Conservation (phyloP, 148 eudicot genomes). For the Chenopodium quinoa region DNA sequence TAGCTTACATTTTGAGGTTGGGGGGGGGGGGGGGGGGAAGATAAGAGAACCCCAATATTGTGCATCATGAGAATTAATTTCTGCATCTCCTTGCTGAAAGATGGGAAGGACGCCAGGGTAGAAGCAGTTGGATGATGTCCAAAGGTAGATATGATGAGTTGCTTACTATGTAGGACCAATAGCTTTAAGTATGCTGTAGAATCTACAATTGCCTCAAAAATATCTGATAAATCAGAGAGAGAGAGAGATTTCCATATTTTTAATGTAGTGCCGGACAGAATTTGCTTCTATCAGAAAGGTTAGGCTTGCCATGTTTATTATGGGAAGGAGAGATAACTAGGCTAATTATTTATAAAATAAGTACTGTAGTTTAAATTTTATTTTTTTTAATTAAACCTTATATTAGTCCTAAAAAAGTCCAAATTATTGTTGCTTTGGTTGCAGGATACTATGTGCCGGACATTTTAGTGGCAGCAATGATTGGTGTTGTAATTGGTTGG, state of each 20-base stretch:
- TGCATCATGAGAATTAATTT: not conserved
- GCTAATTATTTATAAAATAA: no score
- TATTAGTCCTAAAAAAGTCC: no score
- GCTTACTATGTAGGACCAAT: not conserved
- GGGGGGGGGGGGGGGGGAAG: not conserved
- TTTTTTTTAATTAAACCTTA: no score
- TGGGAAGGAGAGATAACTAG: not conserved
- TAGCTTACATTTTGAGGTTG: not conserved
- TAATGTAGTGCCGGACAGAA: not conserved
- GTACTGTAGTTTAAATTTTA: no score
- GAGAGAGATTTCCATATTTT: no score
- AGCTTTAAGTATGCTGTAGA: not conserved
- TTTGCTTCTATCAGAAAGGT: not conserved
- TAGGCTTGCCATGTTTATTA: not conserved
- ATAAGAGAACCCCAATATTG: not conserved
- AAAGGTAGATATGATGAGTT: not conserved
- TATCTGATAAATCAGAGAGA: no score
- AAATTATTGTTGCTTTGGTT: conserved; percentile 6
- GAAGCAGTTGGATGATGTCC: not conserved
- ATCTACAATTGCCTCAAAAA: not conserved
- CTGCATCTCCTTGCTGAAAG: not conserved
- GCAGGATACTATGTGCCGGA: conserved; percentile 87
- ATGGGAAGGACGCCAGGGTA: not conserved
- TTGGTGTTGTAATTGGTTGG: conserved; percentile 82
- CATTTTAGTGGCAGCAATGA: conserved; percentile 60